Evolutionary conservation across 1,139 yeast genomes (phyloP).

Genomic region (Saccharomyces hybrid): DNA sequence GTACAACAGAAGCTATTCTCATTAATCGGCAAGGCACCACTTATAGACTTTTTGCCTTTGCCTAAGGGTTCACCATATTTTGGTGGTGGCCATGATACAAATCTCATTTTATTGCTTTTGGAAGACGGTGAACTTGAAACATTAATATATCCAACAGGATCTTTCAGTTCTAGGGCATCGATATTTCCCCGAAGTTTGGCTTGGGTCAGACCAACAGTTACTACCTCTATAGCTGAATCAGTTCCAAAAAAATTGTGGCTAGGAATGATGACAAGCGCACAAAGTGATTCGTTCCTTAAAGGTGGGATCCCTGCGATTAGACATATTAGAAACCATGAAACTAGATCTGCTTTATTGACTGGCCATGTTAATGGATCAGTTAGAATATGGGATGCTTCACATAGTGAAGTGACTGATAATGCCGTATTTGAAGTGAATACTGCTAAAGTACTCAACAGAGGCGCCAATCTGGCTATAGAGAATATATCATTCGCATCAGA

Average conservation of each 20-base stretch:
- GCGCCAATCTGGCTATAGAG: slow-evolving; percentile 41
- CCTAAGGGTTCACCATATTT: slow-evolving; percentile 58
- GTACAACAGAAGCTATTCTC: slow-evolving; percentile 49
- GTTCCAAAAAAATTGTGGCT: slow-evolving; percentile 62
- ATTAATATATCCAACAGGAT: slow-evolving; percentile 49
- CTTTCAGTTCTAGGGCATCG: slow-evolving; percentile 46
- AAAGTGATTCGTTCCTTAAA: slow-evolving; percentile 41
- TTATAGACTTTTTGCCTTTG: slow-evolving; percentile 44
- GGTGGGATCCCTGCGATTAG: slow-evolving; percentile 72
- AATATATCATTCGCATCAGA: slow-evolving; percentile 68
- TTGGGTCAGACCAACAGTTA: slow-evolving; percentile 68
- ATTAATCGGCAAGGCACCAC: slow-evolving; percentile 38
- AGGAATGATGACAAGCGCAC: slow-evolving; percentile 55
- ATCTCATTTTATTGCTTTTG: slow-evolving; percentile 48
- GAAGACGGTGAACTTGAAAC: slow-evolving; percentile 52
- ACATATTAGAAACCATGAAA: slow-evolving; percentile 50
- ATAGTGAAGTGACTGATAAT: slow-evolving; percentile 62
- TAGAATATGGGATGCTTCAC: slow-evolving; percentile 73
- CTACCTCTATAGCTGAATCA: slow-evolving; percentile 44
- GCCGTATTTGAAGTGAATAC: slow-evolving; percentile 50
- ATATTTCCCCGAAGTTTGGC: slow-evolving; percentile 72
- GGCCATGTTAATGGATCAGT: slow-evolving; percentile 81
- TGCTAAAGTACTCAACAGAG: slow-evolving; percentile 40
- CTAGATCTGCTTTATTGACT: slow-evolving; percentile 59
- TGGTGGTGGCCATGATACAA: slow-evolving; percentile 62